A percentile compares a stretch with the other conserved stretches of the same genome.
phyloP scores from a whole-genome alignment of 176 grass and related monocot genomes.

The Cocos nucifera region DNA sequence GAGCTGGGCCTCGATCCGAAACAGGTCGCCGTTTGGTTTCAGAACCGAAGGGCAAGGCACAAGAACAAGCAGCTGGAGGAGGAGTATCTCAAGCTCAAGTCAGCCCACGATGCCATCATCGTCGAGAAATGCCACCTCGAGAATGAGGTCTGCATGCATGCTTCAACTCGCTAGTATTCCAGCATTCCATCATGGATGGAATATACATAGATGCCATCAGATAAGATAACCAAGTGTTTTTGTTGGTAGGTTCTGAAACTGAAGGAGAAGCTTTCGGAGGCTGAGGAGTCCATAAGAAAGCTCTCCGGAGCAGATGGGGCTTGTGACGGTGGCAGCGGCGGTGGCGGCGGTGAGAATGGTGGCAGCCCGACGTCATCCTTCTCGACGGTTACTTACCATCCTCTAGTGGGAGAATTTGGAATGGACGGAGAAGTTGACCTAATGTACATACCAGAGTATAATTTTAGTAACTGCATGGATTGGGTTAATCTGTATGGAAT shows the following conservation, averaged over 20 bases:
- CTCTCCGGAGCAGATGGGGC: conserved; percentile 2
- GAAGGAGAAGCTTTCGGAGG: conserved; percentile 49
- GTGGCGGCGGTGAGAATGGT: conserved; percentile 10
- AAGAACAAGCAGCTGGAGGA: conserved; percentile 96
- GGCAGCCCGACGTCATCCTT: conserved; percentile 85
- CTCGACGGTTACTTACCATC: conserved; percentile 65
- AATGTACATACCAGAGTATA: conserved; percentile 51
- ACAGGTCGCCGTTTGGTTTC: conserved; percentile 97
- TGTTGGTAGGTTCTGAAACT: conserved; percentile 51
- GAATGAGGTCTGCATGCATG: conserved; percentile 39
- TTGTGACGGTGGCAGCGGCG: background rate
- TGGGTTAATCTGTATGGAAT: conserved; percentile 29
- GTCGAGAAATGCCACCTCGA: conserved; percentile 86
- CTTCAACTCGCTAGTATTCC: too few species aligned
- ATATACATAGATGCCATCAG: too few species aligned
- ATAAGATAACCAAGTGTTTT: too few species aligned
- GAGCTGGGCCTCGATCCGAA: conserved; percentile 83
- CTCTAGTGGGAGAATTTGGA: conserved; percentile 37
- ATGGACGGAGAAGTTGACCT: conserved; percentile 39
- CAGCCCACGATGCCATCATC: conserved; percentile 63
- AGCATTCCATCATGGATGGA: too few species aligned
- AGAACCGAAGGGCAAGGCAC: conserved; percentile 94
- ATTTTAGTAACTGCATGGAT: conserved; percentile 45
- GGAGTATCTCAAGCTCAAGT: conserved; percentile 76
- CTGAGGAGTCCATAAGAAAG: conserved; percentile 59